Conservation (phyloP, 2,329 filamentous ascomycete genomes). For the Colletotrichum sp. region DNA sequence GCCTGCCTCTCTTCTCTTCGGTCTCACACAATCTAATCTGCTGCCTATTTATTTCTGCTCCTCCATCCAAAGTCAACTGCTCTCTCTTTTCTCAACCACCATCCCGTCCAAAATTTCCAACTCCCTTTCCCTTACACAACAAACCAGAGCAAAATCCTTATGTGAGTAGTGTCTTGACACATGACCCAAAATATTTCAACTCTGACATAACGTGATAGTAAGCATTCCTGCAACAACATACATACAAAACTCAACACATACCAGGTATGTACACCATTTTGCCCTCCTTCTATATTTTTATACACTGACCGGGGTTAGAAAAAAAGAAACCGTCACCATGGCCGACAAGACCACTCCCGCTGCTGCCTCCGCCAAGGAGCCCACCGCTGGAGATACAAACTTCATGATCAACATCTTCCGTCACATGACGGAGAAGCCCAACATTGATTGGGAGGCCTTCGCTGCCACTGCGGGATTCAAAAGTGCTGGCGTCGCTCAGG, state of each 20-base stretch:
- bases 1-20: background rate
- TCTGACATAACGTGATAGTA: background rate
- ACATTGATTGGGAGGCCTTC: slow-evolving; percentile 54
- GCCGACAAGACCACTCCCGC: slow-evolving; percentile 23
- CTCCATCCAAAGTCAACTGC: background rate
- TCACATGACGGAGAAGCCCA: slow-evolving; percentile 45
- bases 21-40: background rate
- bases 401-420: slow-evolving; percentile 52
- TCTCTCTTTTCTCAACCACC: background rate
- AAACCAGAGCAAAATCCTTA: too few species aligned
- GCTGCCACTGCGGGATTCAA: slow-evolving; percentile 48
- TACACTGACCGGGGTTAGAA: background rate
- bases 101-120: background rate
- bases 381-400: slow-evolving; percentile 44
- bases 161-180: too few species aligned
- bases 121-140: background rate
- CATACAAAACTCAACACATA: background rate
- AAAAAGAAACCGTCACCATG: slow-evolving; percentile 27
- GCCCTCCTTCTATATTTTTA: background rate
- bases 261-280: background rate
- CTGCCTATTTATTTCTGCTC: background rate
- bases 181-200: too few species aligned
- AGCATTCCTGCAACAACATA: background rate
- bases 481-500: slow-evolving; percentile 50
- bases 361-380: slow-evolving; percentile 34